Base-by-base conservation (phyloP, 768 basidiomycete species). In the Amanita thiersii region DNA sequence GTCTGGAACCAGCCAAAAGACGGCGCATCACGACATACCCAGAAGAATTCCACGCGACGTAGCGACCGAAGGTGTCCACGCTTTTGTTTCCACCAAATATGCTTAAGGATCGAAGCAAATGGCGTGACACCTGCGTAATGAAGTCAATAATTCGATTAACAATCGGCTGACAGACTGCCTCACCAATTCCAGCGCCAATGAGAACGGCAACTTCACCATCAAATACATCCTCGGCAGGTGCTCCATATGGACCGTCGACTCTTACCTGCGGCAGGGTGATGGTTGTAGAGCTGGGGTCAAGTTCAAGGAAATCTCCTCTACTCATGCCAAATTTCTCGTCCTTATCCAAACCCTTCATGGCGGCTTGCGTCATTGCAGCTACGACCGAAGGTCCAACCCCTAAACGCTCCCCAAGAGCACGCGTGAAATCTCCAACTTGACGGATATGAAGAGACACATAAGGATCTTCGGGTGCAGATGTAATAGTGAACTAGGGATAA, bases 1-100 rank as follows among this genome's bases (percentile, higher is more conserved):
- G 74, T 80, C 60, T 93, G 88, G 76, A 97, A 94, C 92, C 92
- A 96, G 52, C 89, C 91, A 54, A 96, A 91, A n/a, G 86, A 87
- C n/a, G 88, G 88, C n/a, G 86, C 79, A 50, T 92, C 87, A 57
- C 87, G 82, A 58, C 83, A 87, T 48, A 89, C 75, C 92, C 91
- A 94, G 66, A 94, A 87, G 62, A 94, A 93, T 52, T 94, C 89
- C 44, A 96, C 93, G 31, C 86, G 78, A 39, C 83, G 80, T 43
- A 97, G 78, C 21, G 80, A 75, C 23, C 87, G 86, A 25, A 93
- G 66, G 45, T 76, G 72, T 30, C 83, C 81, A 43, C 71, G 73
- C 64, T 78, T 80, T 61, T 93, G 90, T 51, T 79, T 77, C 66
- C 94, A 93, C 91, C 91, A 93, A 47, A 97, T 88, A 56, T 96